A percentile compares a stretch with the other conserved stretches of the same genome.
These are phyloP conservation scores for Thozetella sp. DNA, from an alignment of 495 filamentous ascomycete species.

Conservation along the genomic window DNA sequence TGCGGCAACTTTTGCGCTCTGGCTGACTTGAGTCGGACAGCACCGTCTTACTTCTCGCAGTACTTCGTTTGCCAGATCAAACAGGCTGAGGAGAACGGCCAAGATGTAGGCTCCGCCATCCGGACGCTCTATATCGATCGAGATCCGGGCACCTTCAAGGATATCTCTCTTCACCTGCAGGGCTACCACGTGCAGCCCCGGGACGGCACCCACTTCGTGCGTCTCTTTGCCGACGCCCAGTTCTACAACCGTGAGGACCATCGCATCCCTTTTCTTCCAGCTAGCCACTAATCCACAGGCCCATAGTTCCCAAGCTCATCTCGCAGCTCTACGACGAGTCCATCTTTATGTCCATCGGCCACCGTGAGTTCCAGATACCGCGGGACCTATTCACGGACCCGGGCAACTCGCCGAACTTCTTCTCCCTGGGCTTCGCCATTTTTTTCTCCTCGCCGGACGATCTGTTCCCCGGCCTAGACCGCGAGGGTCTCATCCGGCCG, in stretches of 20 bases:
- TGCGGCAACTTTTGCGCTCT: not conserved
- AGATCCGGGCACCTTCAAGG: constrained; percentile 85
- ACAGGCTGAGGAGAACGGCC: constrained; percentile 56
- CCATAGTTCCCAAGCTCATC: constrained; percentile 79
- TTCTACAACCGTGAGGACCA: constrained; percentile 77
- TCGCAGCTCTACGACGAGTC: constrained; percentile 93
- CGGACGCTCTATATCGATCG: constrained; percentile 92
- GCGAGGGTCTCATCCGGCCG: constrained; percentile 81
- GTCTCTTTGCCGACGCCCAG: constrained; percentile 91
- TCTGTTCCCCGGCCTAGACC: constrained; percentile 84
- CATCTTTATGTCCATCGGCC: constrained; percentile 89
- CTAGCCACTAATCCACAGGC: constrained; percentile 17
- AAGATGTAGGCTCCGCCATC: constrained; percentile 46
- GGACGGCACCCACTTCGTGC: constrained; percentile 85
- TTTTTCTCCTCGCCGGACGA: constrained; percentile 83
- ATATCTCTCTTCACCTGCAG: constrained; percentile 91
- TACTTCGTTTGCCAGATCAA: constrained; percentile 88
- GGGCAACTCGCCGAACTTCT: constrained; percentile 94
- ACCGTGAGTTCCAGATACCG: constrained; percentile 83
- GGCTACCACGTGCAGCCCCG: constrained; percentile 88
- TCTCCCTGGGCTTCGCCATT: constrained; percentile 86
- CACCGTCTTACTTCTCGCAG: constrained; percentile 95
- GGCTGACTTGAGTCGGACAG: constrained; percentile 46
- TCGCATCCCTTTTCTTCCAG: not conserved
- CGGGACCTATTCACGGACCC: constrained; percentile 83